Conservation (phyloP, 768 basidiomycete genomes). For the Amyloporia xantha region DNA sequence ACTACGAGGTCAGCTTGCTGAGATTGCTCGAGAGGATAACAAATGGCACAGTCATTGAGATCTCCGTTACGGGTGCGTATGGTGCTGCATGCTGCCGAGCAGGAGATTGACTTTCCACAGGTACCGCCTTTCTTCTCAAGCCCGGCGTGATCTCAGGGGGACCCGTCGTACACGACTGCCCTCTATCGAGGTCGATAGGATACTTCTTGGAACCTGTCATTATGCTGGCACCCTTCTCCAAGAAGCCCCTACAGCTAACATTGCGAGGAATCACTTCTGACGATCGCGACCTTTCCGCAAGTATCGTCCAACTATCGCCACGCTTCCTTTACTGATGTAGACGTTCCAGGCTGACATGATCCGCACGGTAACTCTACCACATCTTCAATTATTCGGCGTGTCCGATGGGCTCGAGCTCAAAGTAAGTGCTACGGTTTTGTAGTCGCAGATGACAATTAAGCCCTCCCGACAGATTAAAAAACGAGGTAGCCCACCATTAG, state of each 20-base stretch:
- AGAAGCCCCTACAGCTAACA: conserved; percentile 76
- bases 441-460: background rate
- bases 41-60: conserved; percentile 93
- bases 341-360: conserved; percentile 75
- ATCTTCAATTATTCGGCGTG: conserved; percentile 85
- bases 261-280: conserved; percentile 90
- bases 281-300: conserved; percentile 86
- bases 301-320: conserved; percentile 23
- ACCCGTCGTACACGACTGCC: conserved; percentile 76
- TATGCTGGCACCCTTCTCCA: conserved; percentile 89
- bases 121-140: conserved; percentile 87
- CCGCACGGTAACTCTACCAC: conserved; percentile 85
- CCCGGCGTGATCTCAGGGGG: conserved; percentile 92
- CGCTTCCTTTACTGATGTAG: background rate
- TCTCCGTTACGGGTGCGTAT: conserved; percentile 82
- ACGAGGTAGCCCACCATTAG: conserved; percentile 84
- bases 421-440: conserved; percentile 33
- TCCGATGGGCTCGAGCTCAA: conserved; percentile 86
- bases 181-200: conserved; percentile 81
- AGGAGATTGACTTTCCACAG: conserved; percentile 31
- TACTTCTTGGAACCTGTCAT: conserved; percentile 91
- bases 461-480: conserved; percentile 72
- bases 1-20: conserved; percentile 89
- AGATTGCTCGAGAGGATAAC: conserved; percentile 85
- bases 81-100: background rate